phyloP scores from a whole-genome alignment of 1,284 basidiomycete species.

The Apiotrichum domesticum region DNA sequence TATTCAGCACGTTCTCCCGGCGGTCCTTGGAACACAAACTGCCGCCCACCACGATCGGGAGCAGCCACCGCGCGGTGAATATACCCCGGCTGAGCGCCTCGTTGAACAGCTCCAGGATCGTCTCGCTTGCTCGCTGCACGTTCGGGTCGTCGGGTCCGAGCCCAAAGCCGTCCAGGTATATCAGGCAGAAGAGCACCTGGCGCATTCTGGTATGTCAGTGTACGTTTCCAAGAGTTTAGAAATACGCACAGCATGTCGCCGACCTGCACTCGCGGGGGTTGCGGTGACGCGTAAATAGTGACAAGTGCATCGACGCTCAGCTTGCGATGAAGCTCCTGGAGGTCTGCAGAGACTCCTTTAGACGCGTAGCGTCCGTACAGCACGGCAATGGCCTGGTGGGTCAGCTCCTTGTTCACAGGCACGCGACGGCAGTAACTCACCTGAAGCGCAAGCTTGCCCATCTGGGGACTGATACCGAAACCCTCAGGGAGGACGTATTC shows the following conservation, averaged over 20 bases:
- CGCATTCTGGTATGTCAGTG: not conserved
- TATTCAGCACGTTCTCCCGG: not conserved
- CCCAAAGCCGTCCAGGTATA: slow-evolving; percentile 8
- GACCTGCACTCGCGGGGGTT: slow-evolving; percentile 8
- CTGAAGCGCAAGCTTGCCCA: slow-evolving; percentile 3
- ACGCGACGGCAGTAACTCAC: not conserved
- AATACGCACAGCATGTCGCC: slow-evolving; percentile 8
- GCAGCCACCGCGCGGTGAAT: slow-evolving; percentile 13
- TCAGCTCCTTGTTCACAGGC: not conserved
- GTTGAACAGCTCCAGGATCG: slow-evolving; percentile 12
- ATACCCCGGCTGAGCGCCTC: slow-evolving; percentile 10
- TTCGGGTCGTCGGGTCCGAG: slow-evolving; percentile 1
- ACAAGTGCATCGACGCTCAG: slow-evolving; percentile 4
- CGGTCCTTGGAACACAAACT: not conserved
- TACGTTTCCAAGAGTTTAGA: no score
- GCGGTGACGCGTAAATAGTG: slow-evolving; percentile 9
- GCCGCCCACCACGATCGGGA: slow-evolving; percentile 8
- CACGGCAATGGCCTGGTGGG: not conserved
- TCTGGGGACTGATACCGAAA: slow-evolving; percentile 6
- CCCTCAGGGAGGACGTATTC: slow-evolving; percentile 7
- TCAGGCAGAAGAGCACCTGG: slow-evolving; percentile 6
- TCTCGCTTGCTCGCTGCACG: slow-evolving; percentile 3
- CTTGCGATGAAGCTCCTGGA: slow-evolving; percentile 5
- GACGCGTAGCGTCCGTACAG: not conserved
- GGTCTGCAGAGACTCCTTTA: not conserved